Evolutionary conservation across 163 green algal genomes (phyloP).

Genomic region (Volvox carteri): DNA sequence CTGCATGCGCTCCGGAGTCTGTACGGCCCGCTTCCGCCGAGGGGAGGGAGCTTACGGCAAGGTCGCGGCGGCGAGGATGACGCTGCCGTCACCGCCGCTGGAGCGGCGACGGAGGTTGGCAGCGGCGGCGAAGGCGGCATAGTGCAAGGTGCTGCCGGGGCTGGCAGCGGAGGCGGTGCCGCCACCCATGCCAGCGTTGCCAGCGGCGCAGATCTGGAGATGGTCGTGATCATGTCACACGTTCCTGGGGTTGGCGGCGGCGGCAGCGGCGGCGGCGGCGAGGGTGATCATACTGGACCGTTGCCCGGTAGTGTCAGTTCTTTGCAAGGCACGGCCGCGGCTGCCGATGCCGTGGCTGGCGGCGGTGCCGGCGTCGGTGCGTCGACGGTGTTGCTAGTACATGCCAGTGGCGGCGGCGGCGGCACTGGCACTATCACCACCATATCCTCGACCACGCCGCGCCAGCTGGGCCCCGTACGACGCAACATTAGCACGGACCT

Average conservation of each 20-base stretch:
- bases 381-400: not conserved
- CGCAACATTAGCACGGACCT: constrained; percentile 35
- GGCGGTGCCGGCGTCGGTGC: too few relatives aligned
- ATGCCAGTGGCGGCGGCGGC: not conserved
- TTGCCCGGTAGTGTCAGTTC: not conserved
- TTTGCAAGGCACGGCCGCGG: too few relatives aligned
- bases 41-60: not conserved
- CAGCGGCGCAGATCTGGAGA: constrained; percentile 1
- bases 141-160: not conserved
- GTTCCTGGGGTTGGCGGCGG: not conserved
- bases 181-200: not conserved
- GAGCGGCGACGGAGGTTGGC: not conserved
- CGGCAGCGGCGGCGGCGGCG: not conserved
- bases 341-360: not conserved
- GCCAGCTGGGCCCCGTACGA: constrained; percentile 16
- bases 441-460: not conserved
- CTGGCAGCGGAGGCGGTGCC: not conserved
- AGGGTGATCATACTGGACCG: not conserved
- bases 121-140: not conserved
- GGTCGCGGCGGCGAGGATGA: not conserved
- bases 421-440: not conserved
- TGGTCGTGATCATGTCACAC: not conserved
- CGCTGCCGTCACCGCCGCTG: not conserved
- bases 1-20: constrained; percentile 30
- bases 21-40: constrained; percentile 39